Evolutionary conservation across 768 basidiomycete genomes (phyloP).

Genomic region (Bullera alba): DNA sequence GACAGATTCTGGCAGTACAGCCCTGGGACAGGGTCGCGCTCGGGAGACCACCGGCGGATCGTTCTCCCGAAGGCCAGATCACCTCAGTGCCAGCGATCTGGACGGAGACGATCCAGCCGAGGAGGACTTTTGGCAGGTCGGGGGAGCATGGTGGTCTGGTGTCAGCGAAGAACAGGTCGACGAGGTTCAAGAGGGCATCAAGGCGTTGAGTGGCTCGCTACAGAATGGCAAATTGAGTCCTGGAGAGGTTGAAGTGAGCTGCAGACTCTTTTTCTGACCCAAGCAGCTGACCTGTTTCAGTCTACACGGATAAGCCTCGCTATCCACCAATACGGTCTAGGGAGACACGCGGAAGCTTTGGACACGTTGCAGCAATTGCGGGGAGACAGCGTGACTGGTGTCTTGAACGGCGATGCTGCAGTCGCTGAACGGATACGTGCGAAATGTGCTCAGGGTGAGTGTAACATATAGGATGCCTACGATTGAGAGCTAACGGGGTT

Average conservation of each 20-base stretch:
- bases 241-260: constrained; percentile 20
- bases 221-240: constrained; percentile 14
- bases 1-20: background rate
- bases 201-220: constrained; percentile 47
- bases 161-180: constrained; percentile 55
- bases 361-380: constrained; percentile 26
- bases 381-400: constrained; percentile 3
- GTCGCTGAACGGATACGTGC: constrained; percentile 67
- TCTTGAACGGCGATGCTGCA: constrained; percentile 57
- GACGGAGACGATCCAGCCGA: constrained; percentile 52
- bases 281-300: constrained; percentile 46
- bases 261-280: background rate
- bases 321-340: constrained; percentile 73
- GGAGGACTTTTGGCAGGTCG: constrained; percentile 40
- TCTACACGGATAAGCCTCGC: constrained; percentile 63
- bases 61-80: constrained; percentile 9
- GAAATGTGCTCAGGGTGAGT: constrained; percentile 67
- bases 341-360: constrained; percentile 60
- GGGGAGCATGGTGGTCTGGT: constrained; percentile 57
- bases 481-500: constrained; percentile 1
- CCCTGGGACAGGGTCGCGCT: background rate
- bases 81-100: constrained; percentile 49
- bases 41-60: background rate
- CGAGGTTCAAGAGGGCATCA: constrained; percentile 57
- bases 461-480: background rate